Conservation (phyloP, 192 early-diverging fungal species). For the Dissophora ornata region DNA sequence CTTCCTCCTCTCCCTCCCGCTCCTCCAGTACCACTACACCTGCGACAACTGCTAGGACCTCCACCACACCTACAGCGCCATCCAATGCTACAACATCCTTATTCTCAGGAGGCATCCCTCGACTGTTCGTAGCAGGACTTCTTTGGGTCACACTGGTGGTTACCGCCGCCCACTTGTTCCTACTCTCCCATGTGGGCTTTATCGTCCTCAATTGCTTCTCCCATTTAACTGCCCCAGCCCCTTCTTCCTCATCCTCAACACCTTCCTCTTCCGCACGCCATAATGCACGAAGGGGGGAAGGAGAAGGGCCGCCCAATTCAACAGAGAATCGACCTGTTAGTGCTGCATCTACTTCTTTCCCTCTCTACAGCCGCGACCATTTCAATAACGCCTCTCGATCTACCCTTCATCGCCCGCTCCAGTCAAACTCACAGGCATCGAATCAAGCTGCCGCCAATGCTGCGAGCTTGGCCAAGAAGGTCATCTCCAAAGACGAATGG, state of each 20-base stretch:
- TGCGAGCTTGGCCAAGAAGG: conserved; percentile 60
- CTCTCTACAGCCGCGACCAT: background rate
- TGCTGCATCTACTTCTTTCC: conserved; percentile 9
- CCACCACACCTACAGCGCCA: conserved; percentile 5
- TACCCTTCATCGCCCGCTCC: conserved; percentile 3
- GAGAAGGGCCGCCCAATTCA: background rate
- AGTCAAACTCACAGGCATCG: conserved; percentile 45
- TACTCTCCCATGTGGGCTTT: conserved; percentile 44
- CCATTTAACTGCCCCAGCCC: conserved; percentile 14
- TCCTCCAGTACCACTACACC: no score
- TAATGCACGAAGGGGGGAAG: background rate
- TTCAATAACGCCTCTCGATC: conserved; percentile 17
- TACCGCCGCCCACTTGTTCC: conserved; percentile 37
- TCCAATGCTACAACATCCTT: conserved; percentile 20
- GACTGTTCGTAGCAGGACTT: conserved; percentile 31
- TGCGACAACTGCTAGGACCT: no score
- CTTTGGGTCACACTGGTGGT: conserved; percentile 45
- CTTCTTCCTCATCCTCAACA: conserved; percentile 2
- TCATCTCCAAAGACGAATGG: conserved; percentile 84
- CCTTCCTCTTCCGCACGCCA: conserved; percentile 19
- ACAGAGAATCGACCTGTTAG: background rate
- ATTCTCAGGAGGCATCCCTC: conserved; percentile 29
- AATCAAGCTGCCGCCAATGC: conserved; percentile 27
- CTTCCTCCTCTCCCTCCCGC: no score
- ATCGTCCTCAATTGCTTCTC: conserved; percentile 47